Evolutionary conservation across 148 eudicot species (phyloP).

Genomic region (Dianthus caryophyllus): DNA sequence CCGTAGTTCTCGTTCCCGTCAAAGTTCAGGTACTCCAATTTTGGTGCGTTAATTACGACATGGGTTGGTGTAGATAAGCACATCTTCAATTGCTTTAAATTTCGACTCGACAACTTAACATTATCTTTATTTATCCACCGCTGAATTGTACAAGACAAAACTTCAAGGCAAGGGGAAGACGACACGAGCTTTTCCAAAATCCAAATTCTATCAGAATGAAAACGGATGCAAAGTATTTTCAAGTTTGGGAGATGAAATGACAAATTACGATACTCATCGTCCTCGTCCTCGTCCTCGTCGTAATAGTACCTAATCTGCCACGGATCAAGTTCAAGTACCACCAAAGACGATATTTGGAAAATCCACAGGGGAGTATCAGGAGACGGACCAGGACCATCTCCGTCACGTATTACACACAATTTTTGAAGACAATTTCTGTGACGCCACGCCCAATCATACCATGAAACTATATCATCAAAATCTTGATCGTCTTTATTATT

Average conservation of each 20-base stretch:
- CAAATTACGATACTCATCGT: no score
- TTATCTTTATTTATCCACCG: neutral
- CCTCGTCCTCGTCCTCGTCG: neutral
- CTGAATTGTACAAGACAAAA: neutral
- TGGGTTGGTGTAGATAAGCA: neutral
- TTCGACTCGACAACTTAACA: neutral
- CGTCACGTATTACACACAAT: no score
- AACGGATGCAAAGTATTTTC: no score
- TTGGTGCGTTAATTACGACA: neutral
- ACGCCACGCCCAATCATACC: neutral
- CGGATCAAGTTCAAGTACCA: neutral
- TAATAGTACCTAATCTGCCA: no score
- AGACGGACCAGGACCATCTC: no score
- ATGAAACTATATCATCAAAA: neutral
- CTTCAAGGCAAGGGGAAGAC: neutral
- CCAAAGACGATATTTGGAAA: neutral
- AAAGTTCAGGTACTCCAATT: neutral
- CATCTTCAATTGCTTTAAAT: neutral
- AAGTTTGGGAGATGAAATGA: neutral
- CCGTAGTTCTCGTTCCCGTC: no score
- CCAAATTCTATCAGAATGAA: no score
- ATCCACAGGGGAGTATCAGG: neutral
- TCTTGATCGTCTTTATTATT: no score
- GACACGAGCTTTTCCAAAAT: neutral
- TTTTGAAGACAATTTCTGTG: neutral